Base-by-base conservation (phyloP, 2,329 filamentous ascomycete species). In the Cercospora canescens region DNA sequence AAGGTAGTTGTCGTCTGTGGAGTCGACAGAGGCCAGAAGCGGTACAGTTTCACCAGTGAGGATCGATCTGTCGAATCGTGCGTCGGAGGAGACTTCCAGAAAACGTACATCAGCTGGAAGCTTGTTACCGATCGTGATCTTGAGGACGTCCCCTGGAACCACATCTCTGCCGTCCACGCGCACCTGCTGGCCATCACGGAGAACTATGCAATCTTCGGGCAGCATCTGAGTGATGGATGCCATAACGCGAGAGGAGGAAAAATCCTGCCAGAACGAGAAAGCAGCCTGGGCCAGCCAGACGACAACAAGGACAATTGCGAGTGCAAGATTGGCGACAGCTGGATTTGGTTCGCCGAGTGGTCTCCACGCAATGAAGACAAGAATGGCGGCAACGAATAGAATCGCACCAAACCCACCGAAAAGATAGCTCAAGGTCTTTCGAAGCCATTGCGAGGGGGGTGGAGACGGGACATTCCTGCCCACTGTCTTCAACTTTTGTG, bases 191-290 rank as follows among this genome's bases (percentile, higher is more conserved):
- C 87, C 85, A 69, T 91, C 86, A 21, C 91, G 86, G 6, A 90
- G 78, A 7, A 91, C 83, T 28, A 88, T 80, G 71, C 89, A 92
- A 65, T 88, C 83, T 71, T 92, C 90, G 0, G 91, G 91, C n/a
- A 94, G 82, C 90, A 94, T 91, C 18, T 86, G 89, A 56, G 89
- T 91, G 75, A 94, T 94, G 0, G 89, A 92, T 18, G 88, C 86
- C 91, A 94, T 94, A 63, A 93, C 90, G 88, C 82, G 1, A 87
- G 65, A 90, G 0, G 89, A 91, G 2, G 90, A 92, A 86, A 90
- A 94, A 75, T 94, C 91, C 68, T 82, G 81, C 77, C 79, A 83
- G 79, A 93, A 93, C 2, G 81, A 85, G 68, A 84, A 84, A 1
- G 74, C 76, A 41, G 82, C 82, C 64, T 84, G 82, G n/a, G 81